Evolutionary conservation across 768 basidiomycete genomes (phyloP).

Genomic region (Lactarius deliciosus): DNA sequence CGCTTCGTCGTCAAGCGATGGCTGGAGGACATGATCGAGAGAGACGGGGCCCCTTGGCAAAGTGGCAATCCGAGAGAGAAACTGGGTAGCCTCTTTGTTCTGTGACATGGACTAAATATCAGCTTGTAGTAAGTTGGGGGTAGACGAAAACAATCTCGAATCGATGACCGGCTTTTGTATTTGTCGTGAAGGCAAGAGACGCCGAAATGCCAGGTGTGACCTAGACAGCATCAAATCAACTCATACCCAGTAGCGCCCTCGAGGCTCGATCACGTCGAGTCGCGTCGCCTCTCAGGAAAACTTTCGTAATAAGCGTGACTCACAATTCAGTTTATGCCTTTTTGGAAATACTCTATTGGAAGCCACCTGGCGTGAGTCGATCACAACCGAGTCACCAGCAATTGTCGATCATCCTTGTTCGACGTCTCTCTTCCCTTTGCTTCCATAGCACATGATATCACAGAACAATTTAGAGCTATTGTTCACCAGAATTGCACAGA

Average conservation of each 20-base stretch:
- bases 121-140: no score
- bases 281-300: neutral
- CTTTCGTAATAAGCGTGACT: neutral
- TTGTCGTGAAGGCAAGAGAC: no score
- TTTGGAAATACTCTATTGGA: neutral
- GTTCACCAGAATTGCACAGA: slow-evolving; percentile 21
- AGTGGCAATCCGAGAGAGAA: slow-evolving; percentile 32
- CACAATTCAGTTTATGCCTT: neutral
- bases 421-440: neutral
- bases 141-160: neutral
- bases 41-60: slow-evolving; percentile 36
- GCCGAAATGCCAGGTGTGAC: neutral
- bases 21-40: slow-evolving; percentile 48
- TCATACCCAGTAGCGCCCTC: neutral
- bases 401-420: neutral
- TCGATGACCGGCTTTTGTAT: neutral
- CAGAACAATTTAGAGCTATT: slow-evolving; percentile 14
- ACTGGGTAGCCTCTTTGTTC: slow-evolving; percentile 34
- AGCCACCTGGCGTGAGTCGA: no score
- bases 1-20: slow-evolving; percentile 57
- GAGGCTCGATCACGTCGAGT: neutral
- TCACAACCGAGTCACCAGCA: slow-evolving; percentile 5
- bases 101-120: slow-evolving; percentile 31
- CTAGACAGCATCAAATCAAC: neutral
- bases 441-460: slow-evolving; percentile 20